Evolutionary conservation across 768 basidiomycete species (phyloP).

Genomic region (Collybiopsis luxurians): DNA sequence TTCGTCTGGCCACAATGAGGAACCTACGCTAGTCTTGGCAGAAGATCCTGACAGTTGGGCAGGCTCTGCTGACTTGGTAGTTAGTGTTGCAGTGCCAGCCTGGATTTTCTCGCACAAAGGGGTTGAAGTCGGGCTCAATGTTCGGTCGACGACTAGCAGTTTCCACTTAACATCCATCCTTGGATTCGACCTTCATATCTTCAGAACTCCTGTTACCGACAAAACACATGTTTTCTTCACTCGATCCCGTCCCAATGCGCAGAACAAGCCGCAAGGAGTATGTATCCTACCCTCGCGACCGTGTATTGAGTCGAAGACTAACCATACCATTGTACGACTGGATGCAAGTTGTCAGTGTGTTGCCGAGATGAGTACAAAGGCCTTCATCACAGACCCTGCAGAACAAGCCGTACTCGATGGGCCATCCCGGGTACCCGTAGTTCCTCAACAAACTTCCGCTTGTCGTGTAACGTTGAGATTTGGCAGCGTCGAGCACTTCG

Average conservation of each 20-base stretch:
- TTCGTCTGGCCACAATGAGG: slow-evolving; percentile 12
- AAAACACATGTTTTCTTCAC: slow-evolving; percentile 15
- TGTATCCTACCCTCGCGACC: background rate
- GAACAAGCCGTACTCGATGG: background rate
- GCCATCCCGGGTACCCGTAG: background rate
- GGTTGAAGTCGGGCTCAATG: slow-evolving; percentile 8
- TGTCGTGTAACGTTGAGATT: background rate
- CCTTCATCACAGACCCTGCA: background rate
- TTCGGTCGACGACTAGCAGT: slow-evolving; percentile 15
- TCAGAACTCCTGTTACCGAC: slow-evolving; percentile 24
- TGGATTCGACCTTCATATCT: slow-evolving; percentile 23
- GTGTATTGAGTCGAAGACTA: too few species aligned
- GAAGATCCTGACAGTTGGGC: slow-evolving; percentile 21
- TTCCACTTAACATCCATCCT: slow-evolving; percentile 12
- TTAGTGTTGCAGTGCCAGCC: slow-evolving; percentile 24
- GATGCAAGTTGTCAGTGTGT: background rate
- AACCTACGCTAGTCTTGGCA: slow-evolving; percentile 12
- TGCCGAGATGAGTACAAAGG: background rate
- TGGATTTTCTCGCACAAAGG: slow-evolving; percentile 15
- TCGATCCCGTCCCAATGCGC: background rate
- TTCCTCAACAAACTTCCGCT: background rate
- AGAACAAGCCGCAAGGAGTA: background rate
- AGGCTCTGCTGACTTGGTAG: slow-evolving; percentile 21
- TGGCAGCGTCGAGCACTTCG: background rate
- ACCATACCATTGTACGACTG: background rate